These are phyloP conservation scores for Linnemannia hyalina DNA, from an alignment of 192 early-diverging fungal genomes.

Conservation along the genomic window DNA sequence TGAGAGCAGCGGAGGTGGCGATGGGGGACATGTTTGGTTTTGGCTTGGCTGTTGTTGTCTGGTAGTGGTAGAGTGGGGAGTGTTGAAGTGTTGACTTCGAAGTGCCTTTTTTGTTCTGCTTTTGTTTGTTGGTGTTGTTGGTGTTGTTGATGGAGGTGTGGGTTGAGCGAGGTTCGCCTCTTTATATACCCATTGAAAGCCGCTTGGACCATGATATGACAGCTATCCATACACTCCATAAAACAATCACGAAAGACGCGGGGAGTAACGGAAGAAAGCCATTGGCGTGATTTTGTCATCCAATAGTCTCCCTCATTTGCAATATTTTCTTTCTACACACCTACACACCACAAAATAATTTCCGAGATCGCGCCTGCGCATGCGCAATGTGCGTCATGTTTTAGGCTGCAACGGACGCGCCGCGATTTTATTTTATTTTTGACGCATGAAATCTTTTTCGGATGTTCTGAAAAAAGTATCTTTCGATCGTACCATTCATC, in stretches of 20 bases:
- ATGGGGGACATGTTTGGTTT: slow-evolving; percentile 14
- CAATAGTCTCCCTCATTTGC: background rate
- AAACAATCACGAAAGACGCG: background rate
- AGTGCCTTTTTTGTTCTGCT: no score
- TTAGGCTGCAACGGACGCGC: background rate
- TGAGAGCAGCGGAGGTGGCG: background rate
- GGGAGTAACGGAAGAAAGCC: background rate
- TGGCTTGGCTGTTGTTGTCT: background rate
- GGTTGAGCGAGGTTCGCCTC: no score
- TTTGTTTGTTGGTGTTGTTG: no score
- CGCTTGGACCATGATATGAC: no score
- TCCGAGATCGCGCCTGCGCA: background rate
- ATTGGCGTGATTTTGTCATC: background rate
- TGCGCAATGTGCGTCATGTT: background rate
- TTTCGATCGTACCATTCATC: background rate
- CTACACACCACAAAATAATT: no score
- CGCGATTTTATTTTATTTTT: background rate
- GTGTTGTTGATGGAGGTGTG: no score
- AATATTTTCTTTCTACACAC: background rate
- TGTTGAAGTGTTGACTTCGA: no score
- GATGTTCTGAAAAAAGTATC: background rate
- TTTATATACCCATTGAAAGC: no score
- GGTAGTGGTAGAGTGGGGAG: background rate
- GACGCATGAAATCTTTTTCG: background rate
- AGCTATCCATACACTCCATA: no score